Conservation (phyloP, 2,329 filamentous ascomycete genomes). For the Aureobasidium sp. region DNA sequence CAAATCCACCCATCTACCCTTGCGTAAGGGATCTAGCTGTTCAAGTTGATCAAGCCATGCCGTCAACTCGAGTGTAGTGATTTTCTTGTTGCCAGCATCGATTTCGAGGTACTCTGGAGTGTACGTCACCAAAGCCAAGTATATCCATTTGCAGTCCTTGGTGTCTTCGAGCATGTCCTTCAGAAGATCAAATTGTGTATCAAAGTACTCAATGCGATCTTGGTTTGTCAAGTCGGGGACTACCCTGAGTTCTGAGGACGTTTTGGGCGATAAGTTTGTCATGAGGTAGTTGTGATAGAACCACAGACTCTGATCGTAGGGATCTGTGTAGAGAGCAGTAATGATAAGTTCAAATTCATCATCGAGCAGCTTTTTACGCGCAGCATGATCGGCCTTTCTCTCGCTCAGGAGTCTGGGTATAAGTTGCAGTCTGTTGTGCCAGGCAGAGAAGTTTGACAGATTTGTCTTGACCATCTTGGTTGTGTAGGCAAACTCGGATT, state of each 20-base stretch:
- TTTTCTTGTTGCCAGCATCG: slow-evolving; percentile 32
- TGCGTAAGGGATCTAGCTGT: slow-evolving; percentile 65
- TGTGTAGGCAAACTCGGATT: slow-evolving; percentile 82
- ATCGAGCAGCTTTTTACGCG: slow-evolving; percentile 64
- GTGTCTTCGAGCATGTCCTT: slow-evolving; percentile 61
- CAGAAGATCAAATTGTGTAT: slow-evolving; percentile 66
- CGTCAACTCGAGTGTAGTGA: slow-evolving; percentile 40
- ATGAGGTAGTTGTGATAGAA: slow-evolving; percentile 92
- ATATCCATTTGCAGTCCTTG: slow-evolving; percentile 77
- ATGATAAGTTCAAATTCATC: slow-evolving; percentile 70
- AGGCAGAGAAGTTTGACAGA: slow-evolving; percentile 93
- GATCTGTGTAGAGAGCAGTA: slow-evolving; percentile 76
- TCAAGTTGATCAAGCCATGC: slow-evolving; percentile 57
- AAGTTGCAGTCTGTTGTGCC: slow-evolving; percentile 83
- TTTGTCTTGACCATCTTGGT: slow-evolving; percentile 79
- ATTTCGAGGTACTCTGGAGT: slow-evolving; percentile 54
- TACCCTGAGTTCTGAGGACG: slow-evolving; percentile 51
- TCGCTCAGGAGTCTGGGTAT: slow-evolving; percentile 71
- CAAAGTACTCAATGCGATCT: slow-evolving; percentile 60
- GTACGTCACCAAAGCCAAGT: slow-evolving; percentile 76
- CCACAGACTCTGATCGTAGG: slow-evolving; percentile 93
- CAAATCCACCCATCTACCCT: slow-evolving; percentile 68
- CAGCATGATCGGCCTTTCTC: slow-evolving; percentile 54
- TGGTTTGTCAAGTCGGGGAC: slow-evolving; percentile 54
- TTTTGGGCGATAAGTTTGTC: slow-evolving; percentile 52